A percentile compares a stretch with the other conserved stretches of the same genome.
These are phyloP conservation scores for Cordia subcordata DNA, from an alignment of 257 asterid genomes.

Conservation along the genomic window DNA sequence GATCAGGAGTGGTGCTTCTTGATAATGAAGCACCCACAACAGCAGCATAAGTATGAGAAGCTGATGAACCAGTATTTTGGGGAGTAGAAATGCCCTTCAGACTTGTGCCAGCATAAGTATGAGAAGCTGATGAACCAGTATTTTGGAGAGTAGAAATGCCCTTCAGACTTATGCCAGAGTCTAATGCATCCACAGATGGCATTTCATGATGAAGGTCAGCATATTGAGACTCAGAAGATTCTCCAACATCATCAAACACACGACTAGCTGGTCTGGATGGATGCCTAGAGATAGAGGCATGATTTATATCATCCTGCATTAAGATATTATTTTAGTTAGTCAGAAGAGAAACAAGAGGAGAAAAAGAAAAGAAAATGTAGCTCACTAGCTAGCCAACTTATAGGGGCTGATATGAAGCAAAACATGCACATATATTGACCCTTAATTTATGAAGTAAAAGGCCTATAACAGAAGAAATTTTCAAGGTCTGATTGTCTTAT, in stretches of 20 bases:
- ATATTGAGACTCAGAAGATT: conserved; percentile 35
- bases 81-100: conserved; percentile 31
- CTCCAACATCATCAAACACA: conserved; percentile 32
- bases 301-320: conserved; percentile 47
- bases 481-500: too few species aligned
- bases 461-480: too few species aligned
- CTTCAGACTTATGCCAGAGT: conserved; percentile 28
- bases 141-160: conserved; percentile 36
- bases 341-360: background rate
- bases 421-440: too few species aligned
- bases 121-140: conserved; percentile 31
- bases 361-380: background rate
- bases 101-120: conserved; percentile 40
- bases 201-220: conserved; percentile 35
- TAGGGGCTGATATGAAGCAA: too few species aligned
- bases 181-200: conserved; percentile 32
- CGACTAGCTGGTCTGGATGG: conserved; percentile 40
- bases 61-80: conserved; percentile 31
- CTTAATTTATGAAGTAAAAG: too few species aligned
- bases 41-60: conserved; percentile 46
- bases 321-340: background rate
- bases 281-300: conserved; percentile 35
- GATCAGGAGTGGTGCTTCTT: conserved; percentile 58
- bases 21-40: conserved; percentile 56
- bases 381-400: background rate